Base-by-base conservation (phyloP, 768 basidiomycete genomes). In the Wakefieldia striispora region DNA sequence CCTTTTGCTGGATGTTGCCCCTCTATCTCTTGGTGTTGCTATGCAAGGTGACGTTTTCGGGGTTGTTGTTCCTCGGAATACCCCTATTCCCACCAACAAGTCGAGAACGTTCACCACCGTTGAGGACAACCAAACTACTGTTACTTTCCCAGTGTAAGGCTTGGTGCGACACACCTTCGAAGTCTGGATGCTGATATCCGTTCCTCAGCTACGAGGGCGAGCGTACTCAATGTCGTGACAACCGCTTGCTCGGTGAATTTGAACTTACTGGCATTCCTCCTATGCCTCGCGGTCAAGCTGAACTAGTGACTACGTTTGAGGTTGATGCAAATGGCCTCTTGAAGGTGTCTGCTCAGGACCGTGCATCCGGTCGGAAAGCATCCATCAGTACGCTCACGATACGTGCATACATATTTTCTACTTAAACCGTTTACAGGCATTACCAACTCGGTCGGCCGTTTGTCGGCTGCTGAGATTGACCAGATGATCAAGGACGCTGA, bases 21-120 rank as follows among this genome's bases (percentile, higher is more conserved):
- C 97, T 58, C 82, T 99, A 51, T 97, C 95, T 55, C 89, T 99
- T 64, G 95, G 95, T 86, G 97, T 99, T 60, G 97, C 97, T 72
- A 99, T 99, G 97, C 97, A 99, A 73, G 97, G 97, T 67, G 97
- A 99, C 70, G 91, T 99, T 69, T 99, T 99, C 72, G 97, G 97
- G 78, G 89, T 97, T 55, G 97, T 99, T 66, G 94, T 99, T 63
- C 95, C 95, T 67, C 90, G 97, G 63, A 99, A 99, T 81, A 98
- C 97, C 58, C 93, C 95, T 63, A 98, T 99, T 72, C 97, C 97
- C 49, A 94, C 95, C 70, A 98, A 95, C 85, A 99, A 98, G 78
- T 95, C 93, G 34, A 82, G 97, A 67, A 91, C 90, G 43, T 99
- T 99, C 82, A 99, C 97, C 61, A 99, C 97, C 47, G 97, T 99